phyloP scores from a whole-genome alignment of 2,329 filamentous ascomycete species.

The Cladosporium halotolerans region DNA sequence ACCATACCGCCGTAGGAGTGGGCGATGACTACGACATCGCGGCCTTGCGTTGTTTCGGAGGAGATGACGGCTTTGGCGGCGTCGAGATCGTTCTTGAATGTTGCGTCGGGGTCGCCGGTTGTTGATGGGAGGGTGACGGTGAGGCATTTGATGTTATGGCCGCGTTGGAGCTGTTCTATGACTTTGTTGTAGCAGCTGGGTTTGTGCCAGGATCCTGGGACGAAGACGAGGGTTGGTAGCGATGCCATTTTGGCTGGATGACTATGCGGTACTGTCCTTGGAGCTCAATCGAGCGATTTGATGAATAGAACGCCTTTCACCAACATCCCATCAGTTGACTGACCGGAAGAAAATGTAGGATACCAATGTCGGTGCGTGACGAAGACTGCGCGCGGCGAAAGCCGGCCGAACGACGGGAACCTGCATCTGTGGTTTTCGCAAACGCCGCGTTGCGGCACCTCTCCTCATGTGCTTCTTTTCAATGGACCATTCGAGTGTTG shows the following conservation, averaged over 20 bases:
- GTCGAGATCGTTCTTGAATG: constrained; percentile 13
- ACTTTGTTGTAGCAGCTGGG: constrained; percentile 11
- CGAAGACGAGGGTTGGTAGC: constrained; percentile 4
- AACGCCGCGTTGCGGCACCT: too few species aligned
- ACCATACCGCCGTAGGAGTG: constrained; percentile 15
- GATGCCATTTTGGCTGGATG: neutral
- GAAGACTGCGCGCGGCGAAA: too few species aligned
- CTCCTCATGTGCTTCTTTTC: too few species aligned
- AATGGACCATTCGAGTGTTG: too few species aligned
- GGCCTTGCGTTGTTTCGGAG: constrained; percentile 1
- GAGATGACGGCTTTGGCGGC: constrained; percentile 9
- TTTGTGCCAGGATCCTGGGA: constrained; percentile 12
- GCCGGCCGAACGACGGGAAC: too few species aligned
- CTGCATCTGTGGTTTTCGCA: too few species aligned
- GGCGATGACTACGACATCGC: constrained; percentile 12
- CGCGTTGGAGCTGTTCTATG: neutral
- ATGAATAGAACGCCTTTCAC: too few species aligned
- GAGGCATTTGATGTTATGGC: constrained; percentile 10
- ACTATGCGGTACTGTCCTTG: too few species aligned
- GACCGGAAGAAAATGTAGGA: too few species aligned
- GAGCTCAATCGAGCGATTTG: too few species aligned
- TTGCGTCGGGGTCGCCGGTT: constrained; percentile 7
- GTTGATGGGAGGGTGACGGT: constrained; percentile 13
- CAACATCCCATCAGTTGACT: too few species aligned
- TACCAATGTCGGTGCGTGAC: too few species aligned